Evolutionary conservation across 2,329 filamentous ascomycete species (phyloP), one percentile per base, ranked within the genome.

Genomic region (Monilinia polystroma): DNA sequence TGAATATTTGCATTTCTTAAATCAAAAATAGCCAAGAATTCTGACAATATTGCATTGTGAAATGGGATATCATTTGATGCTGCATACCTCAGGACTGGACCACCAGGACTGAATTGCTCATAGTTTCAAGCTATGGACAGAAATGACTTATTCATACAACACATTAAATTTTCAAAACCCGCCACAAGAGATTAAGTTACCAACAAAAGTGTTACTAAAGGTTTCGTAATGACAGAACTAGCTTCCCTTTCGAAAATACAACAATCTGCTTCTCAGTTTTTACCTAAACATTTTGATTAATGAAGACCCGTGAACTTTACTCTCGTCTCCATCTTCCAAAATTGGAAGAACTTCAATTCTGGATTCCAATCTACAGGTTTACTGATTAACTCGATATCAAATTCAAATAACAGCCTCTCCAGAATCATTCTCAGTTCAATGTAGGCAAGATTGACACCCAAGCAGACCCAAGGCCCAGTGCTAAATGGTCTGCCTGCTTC

Each of bases 301-400:
- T 41, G 38, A 63, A 26, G 32, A 63, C 47, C 53, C 4, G 62
- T 64, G 10, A 57, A 64, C 52, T 64, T 64, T 12, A 64, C 52
- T 18, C 52, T 64, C 32, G 41, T 55, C 35, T 56, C 62, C 14
- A 26, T 38, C 7, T 55, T 54, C 52, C 52, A 57, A n/a, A 49
- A 64, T 23, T 56, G 51, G 2, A 35, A 54, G 14, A 64, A 57
- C 16, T 64, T 26, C 38, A 56, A 23, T 23, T 54, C 62, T 29
- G 51, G 38, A 49, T 55, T 56, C 38, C 38, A 64, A 47, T 56
- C 62, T 2, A 56, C n/a, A 6, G 49, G 51, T n/a, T 64, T 56
- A 18, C 41, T 56, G 1, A 56, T 2, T 1, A 64, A 32, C n/a
- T 64, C 41, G 35, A 54, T 55, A 29, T 64, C 52, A 3, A 64